Evolutionary conservation across 345 rosid species (phyloP), one percentile per base, ranked within the genome.

Genomic region (Xanthoceras sorbifolium): DNA sequence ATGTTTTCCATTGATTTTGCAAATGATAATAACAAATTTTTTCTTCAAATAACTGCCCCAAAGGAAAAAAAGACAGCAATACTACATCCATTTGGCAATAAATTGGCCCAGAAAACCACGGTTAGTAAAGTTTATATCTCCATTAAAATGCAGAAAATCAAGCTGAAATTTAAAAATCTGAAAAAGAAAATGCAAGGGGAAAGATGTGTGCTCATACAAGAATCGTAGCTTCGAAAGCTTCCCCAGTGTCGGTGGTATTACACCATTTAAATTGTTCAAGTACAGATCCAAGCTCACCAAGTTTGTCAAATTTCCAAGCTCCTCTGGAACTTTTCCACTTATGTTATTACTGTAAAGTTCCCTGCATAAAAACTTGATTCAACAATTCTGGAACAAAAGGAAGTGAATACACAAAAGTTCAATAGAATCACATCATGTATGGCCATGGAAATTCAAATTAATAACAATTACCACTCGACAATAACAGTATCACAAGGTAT

Each of bases 221-320:
- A 91, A 89, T 5, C 96, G 86, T 44, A 93, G 89, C 81, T 81
- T 93, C 77, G 76, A 6, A 69, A 93, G 94, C 77, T 82, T 81
- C 69, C 86, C 85, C 83, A 93, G 81, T 26, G 94, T 83, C 60
- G 59, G 25, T 76, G 97, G 97, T 73, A 93, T 90, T 20, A 26
- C 74, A 42, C 96, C 96, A 69, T 1, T 77, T 83, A 93, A 85
- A 1, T 20, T 61, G 87, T 93, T 93, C 87, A 86, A 78, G 91
- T 87, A 93, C 86, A 93, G 94, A 90, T 93, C 97, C 97, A 93
- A 88, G 96, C 96, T 91, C 86, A 93, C 97, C 89, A 93, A 79
- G 81, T 79, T 84, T 44, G 90, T 82, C 90, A 93, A 82, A 80
- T 90, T 93, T 62, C 97, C 97, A 77, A 93, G 92, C 86, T 90